Conservation (phyloP, 306 rosid species). For the Trichosanthes truncata region DNA sequence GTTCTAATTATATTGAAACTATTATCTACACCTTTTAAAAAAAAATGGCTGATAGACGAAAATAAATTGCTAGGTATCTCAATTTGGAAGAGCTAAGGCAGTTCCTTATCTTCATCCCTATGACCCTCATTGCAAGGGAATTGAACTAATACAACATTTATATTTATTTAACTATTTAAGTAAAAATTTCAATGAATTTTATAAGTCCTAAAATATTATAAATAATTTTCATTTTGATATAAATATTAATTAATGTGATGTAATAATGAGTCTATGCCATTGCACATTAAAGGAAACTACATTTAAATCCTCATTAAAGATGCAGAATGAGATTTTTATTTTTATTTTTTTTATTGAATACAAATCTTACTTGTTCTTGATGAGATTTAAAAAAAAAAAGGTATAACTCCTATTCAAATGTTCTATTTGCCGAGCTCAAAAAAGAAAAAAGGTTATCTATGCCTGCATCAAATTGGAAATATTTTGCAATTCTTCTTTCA, state of each 20-base stretch:
- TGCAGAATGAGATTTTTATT: not conserved
- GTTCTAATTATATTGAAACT: not conserved
- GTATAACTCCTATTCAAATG: not conserved
- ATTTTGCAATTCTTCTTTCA: not conserved
- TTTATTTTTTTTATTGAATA: not conserved
- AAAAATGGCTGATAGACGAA: not conserved
- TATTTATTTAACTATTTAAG: not conserved
- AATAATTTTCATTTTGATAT: not conserved
- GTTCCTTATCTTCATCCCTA: not conserved
- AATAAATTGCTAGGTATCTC: not conserved
- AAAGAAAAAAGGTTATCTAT: not conserved
- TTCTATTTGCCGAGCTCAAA: not conserved
- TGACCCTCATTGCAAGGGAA: not conserved
- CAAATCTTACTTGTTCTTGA: not conserved
- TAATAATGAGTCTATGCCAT: not conserved
- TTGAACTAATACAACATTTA: not conserved
- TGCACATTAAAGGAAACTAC: not conserved
- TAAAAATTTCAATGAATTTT: not conserved
- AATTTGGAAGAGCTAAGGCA: not conserved
- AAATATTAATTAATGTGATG: not conserved
- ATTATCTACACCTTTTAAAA: not conserved
- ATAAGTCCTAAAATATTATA: not conserved
- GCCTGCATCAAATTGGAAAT: not conserved
- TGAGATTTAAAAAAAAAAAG: not conserved
- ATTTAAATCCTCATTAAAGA: not conserved